Conservation (phyloP, 2,329 filamentous ascomycete species). For the Pseudocercospora macadamiae region DNA sequence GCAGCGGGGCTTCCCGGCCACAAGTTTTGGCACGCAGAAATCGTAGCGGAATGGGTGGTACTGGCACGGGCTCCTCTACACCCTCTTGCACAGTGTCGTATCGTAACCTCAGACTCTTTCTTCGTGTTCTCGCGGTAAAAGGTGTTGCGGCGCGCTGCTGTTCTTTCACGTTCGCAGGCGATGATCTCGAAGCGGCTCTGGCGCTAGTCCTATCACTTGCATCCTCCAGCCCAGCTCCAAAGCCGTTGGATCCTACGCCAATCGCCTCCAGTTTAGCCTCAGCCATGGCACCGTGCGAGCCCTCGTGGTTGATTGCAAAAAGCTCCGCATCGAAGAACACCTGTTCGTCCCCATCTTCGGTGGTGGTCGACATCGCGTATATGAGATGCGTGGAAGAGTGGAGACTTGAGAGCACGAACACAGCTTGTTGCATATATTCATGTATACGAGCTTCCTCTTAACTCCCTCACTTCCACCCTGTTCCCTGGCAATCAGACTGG, state of each 20-base stretch:
- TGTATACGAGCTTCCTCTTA: background rate
- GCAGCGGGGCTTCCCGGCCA: conserved; percentile 2
- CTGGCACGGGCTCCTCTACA: background rate
- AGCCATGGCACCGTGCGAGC: no score
- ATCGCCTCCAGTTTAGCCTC: background rate
- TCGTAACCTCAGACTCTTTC: conserved; percentile 4
- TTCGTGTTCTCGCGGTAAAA: background rate
- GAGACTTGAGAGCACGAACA: background rate
- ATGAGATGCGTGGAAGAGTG: background rate
- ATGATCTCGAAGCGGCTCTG: background rate
- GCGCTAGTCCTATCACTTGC: conserved; percentile 7
- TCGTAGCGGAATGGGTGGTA: background rate
- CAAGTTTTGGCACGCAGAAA: background rate
- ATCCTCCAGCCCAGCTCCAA: conserved; percentile 9
- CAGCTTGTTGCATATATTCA: background rate
- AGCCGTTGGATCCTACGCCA: background rate
- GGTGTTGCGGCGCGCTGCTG: background rate
- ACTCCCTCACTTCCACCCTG: background rate
- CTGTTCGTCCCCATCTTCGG: conserved; percentile 8
- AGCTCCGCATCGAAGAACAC: conserved; percentile 5
- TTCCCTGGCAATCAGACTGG: conserved; percentile 9
- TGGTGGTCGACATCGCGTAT: conserved; percentile 4
- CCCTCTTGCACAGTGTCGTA: background rate
- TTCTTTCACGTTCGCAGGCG: background rate
- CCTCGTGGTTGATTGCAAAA: background rate